Evolutionary conservation across 75 land plant species (phyloP), one percentile per base, ranked within the genome.

Genomic region (Pinus tabuliformis): DNA sequence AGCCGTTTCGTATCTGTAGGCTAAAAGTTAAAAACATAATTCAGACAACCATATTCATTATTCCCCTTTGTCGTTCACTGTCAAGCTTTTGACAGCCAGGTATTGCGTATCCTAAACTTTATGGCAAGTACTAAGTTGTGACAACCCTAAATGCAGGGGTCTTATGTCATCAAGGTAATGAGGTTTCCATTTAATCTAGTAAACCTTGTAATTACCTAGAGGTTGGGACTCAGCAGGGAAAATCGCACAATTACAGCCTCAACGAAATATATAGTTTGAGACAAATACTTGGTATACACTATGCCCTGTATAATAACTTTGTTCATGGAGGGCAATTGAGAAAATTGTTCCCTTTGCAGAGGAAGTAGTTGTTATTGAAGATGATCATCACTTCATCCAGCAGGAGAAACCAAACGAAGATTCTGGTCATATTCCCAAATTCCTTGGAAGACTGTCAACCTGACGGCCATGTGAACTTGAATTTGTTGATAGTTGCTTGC

Each of bases 321-420:
- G 75, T 85, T 4, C 81, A 80, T 65, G 73, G 68, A 5, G 80
- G 76, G 14, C 78, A 70, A 13, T 81, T 89, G 57, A 81, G 78
- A 85, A 26, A 26, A 26, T 26, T 26, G 26, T 26, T 26, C 26
- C 26, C 26, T 26, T 26, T 26, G 26, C 26, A 0, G 26, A 26
- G 26, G 26, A 26, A 26, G 26, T 26, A 26, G 26, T 26, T 26
- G 26, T 26, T 26, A 0, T 26, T 26, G 26, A 26, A 26, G 26
- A 26, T 26, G 26, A 26, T 26, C 26, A 26, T 26, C 26, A 26
- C 26, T 26, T 26, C 26, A 26, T 26, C 26, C 26, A 26, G 26
- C 79, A 86, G 77, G 88, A 88, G 58, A 87, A 79, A 72, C 62
- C 81, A 5, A 73, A 30, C 13, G 80, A 73, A 72, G 73, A 85